Conservation (phyloP, 306 rosid species). For the Spatholobus suberectus region DNA sequence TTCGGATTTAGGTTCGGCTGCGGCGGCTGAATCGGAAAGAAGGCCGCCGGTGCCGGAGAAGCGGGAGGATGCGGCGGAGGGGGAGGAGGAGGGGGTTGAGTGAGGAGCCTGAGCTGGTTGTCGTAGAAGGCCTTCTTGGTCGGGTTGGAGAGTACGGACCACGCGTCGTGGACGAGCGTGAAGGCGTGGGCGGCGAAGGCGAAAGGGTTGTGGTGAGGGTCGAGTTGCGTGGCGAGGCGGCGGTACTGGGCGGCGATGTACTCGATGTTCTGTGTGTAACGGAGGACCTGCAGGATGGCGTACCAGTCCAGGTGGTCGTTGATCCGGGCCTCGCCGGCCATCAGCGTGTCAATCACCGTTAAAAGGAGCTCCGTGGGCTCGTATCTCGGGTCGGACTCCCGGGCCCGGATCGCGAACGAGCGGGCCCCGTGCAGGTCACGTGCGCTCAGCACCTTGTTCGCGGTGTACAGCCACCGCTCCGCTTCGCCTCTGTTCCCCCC, state of each 20-base stretch:
- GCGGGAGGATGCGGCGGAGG: constrained; percentile 39
- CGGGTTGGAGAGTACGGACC: constrained; percentile 76
- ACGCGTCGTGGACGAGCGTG: constrained; percentile 74
- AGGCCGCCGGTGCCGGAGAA: not conserved
- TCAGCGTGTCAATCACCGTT: constrained; percentile 78
- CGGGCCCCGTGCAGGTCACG: constrained; percentile 81
- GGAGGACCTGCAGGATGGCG: constrained; percentile 66
- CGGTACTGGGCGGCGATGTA: constrained; percentile 76
- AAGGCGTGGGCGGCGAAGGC: constrained; percentile 74
- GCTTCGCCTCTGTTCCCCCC: constrained; percentile 71
- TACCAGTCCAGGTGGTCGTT: constrained; percentile 68
- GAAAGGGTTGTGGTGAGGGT: constrained; percentile 64
- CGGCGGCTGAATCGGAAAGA: not conserved
- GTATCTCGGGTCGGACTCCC: constrained; percentile 77
- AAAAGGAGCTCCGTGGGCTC: constrained; percentile 72
- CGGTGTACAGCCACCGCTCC: constrained; percentile 82
- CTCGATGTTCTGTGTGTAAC: constrained; percentile 69
- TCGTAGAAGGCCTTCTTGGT: constrained; percentile 68
- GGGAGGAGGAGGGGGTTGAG: constrained; percentile 40
- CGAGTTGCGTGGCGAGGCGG: constrained; percentile 73
- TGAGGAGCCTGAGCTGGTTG: constrained; percentile 52
- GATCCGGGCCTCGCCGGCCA: constrained; percentile 74
- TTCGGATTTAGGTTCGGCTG: not conserved
- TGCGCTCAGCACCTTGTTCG: constrained; percentile 76
- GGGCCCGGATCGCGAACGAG: constrained; percentile 85